These are phyloP conservation scores for Cyclostephanos invisitatus DNA, from an alignment of 108 stramenopile species.

Conservation along the genomic window DNA sequence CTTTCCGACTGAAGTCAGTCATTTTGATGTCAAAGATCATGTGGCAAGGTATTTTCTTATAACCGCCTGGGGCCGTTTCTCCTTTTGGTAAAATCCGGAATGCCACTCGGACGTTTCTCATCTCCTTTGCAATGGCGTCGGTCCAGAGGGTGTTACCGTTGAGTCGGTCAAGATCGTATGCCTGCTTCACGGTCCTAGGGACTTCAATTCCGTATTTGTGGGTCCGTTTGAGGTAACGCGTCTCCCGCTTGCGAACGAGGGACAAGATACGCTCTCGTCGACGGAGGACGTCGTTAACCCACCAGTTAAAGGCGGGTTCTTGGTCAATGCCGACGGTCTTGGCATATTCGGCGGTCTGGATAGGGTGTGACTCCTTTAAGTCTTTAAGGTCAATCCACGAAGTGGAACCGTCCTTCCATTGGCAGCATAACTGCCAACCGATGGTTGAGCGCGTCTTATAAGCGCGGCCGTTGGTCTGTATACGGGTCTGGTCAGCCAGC, in stretches of 20 bases:
- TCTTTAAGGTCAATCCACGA: too few relatives aligned
- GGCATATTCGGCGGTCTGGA: too few relatives aligned
- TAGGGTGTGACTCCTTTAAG: too few relatives aligned
- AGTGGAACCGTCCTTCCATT: too few relatives aligned
- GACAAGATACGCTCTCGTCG: conserved; percentile 4
- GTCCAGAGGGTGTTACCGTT: conserved; percentile 45
- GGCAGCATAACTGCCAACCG: too few relatives aligned
- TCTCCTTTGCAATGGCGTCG: conserved; percentile 45
- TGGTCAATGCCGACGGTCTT: too few relatives aligned
- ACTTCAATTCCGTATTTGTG: conserved; percentile 25
- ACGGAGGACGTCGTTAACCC: neutral
- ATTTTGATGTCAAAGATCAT: too few relatives aligned
- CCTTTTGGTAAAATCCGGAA: too few relatives aligned
- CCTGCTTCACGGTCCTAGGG: conserved; percentile 43
- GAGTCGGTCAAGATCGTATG: conserved; percentile 27
- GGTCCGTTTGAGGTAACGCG: conserved; percentile 15
- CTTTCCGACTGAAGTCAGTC: too few relatives aligned
- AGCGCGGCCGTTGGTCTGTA: too few relatives aligned
- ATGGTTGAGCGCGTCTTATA: too few relatives aligned
- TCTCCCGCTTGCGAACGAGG: neutral
- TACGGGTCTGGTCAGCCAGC: neutral
- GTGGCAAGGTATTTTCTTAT: neutral
- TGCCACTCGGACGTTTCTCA: too few relatives aligned
- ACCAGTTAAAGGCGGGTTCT: neutral
- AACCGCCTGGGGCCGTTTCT: conserved; percentile 45